These are phyloP conservation scores for Botrytis byssoidea DNA, from an alignment of 2,329 filamentous ascomycete species.

Conservation along the genomic window DNA sequence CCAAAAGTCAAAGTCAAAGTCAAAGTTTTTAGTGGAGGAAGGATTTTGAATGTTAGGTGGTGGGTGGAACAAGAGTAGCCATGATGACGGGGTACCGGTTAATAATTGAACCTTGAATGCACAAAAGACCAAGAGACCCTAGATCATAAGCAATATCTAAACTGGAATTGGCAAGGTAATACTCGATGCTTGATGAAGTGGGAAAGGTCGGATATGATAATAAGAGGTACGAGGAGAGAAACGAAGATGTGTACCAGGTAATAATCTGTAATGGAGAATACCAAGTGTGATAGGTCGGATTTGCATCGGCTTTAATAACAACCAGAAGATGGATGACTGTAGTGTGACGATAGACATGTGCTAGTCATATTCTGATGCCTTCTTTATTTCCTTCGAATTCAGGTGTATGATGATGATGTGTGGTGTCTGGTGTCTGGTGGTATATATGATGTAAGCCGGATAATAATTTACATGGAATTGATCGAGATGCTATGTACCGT, in stretches of 20 bases:
- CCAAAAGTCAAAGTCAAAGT: background rate
- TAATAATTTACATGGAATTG: background rate
- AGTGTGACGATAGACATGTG: background rate
- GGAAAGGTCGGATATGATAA: background rate
- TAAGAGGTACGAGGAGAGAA: background rate
- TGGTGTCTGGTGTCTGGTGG: background rate
- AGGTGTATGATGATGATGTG: background rate
- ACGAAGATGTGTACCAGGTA: background rate
- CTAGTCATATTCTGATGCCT: too few species aligned
- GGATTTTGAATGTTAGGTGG: background rate
- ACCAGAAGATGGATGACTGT: background rate
- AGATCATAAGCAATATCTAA: background rate
- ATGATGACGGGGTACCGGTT: conserved; percentile 3
- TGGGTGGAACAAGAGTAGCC: background rate
- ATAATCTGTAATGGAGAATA: too few species aligned
- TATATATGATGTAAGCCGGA: background rate
- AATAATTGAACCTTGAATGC: background rate
- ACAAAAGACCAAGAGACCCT: background rate
- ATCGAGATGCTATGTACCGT: background rate
- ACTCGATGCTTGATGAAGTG: background rate
- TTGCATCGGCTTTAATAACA: background rate
- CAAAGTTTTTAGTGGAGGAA: background rate
- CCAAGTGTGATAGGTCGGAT: background rate
- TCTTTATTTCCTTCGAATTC: background rate
- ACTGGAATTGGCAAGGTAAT: background rate